Percentiles rank a stretch among this genome's conserved stretches.
phyloP scores from a whole-genome alignment of 768 basidiomycete species.

The Coprinopsis sp. region DNA sequence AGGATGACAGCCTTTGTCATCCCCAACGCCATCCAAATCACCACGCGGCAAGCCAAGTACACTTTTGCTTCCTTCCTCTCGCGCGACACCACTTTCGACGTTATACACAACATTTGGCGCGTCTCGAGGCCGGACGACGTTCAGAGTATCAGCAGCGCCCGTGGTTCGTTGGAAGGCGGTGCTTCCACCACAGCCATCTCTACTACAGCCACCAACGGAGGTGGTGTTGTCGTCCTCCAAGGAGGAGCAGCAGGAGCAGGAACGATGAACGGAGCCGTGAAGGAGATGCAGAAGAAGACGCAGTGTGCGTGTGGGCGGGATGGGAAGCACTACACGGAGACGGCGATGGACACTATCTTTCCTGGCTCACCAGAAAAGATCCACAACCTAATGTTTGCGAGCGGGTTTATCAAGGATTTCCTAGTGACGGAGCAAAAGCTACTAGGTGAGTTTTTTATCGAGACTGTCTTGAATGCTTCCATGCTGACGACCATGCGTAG shows the following conservation, averaged over 20 bases:
- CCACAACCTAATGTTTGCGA: conserved; percentile 93
- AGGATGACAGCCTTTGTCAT: conserved; percentile 98
- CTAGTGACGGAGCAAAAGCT: conserved; percentile 87
- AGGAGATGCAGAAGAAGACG: conserved; percentile 49
- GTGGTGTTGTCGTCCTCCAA: conserved; percentile 14
- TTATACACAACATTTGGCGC: conserved; percentile 94
- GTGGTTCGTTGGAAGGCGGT: conserved; percentile 32
- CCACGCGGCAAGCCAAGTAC: conserved; percentile 80
- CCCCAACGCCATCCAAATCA: conserved; percentile 91
- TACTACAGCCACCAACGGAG: conserved; percentile 13
- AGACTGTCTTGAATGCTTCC: neutral
- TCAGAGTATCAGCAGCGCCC: conserved; percentile 30
- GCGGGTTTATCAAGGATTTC: conserved; percentile 93
- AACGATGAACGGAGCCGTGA: conserved; percentile 2
- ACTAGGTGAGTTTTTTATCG: conserved; percentile 69
- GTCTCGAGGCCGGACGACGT: conserved; percentile 72
- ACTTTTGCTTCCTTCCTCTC: conserved; percentile 96
- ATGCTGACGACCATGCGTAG: neutral
- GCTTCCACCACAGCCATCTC: conserved; percentile 13
- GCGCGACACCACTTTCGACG: conserved; percentile 93
- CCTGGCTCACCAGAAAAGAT: conserved; percentile 94
- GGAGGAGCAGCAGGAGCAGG: conserved; percentile 1
- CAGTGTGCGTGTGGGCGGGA: conserved; percentile 70
- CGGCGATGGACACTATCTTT: conserved; percentile 70
- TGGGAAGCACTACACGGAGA: conserved; percentile 66